These are phyloP conservation scores for Ceratocystis huliohia DNA, from an alignment of 2,329 filamentous ascomycete species.

Conservation along the genomic window DNA sequence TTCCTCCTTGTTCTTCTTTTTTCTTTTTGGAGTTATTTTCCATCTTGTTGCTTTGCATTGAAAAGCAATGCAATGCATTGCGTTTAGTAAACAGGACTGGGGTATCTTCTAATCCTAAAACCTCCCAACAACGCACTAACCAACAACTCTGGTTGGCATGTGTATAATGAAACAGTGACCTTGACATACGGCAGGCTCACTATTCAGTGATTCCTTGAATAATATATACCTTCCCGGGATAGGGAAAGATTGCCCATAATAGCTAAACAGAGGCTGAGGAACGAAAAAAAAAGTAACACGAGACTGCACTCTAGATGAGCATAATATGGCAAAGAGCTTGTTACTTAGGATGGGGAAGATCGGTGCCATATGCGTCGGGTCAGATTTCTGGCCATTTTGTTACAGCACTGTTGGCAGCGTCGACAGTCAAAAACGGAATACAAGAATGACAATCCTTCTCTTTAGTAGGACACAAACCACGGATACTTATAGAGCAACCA, in stretches of 20 bases:
- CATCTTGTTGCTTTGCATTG: not conserved
- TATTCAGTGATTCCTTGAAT: not conserved
- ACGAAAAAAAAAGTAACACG: not conserved
- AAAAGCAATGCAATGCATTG: not conserved
- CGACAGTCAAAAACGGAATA: not conserved
- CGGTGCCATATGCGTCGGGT: not conserved
- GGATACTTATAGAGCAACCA: slow-evolving; percentile 20
- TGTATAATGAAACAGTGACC: not conserved
- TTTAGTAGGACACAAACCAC: not conserved
- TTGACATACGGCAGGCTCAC: not conserved
- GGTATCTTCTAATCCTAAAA: not conserved
- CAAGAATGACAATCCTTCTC: not conserved
- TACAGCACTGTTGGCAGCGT: not conserved
- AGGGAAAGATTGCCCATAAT: not conserved
- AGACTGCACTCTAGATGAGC: not conserved
- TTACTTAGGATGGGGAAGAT: not conserved
- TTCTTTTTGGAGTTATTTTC: slow-evolving; percentile 5
- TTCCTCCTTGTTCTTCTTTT: not conserved
- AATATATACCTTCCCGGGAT: not conserved
- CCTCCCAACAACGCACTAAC: not conserved
- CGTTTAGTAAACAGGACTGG: not conserved
- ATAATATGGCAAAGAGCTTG: not conserved
- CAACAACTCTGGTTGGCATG: not conserved
- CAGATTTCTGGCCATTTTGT: not conserved
- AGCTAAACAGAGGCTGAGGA: not conserved